Conservation (phyloP, 2,329 filamentous ascomycete species). For the Fusarium albidum region DNA sequence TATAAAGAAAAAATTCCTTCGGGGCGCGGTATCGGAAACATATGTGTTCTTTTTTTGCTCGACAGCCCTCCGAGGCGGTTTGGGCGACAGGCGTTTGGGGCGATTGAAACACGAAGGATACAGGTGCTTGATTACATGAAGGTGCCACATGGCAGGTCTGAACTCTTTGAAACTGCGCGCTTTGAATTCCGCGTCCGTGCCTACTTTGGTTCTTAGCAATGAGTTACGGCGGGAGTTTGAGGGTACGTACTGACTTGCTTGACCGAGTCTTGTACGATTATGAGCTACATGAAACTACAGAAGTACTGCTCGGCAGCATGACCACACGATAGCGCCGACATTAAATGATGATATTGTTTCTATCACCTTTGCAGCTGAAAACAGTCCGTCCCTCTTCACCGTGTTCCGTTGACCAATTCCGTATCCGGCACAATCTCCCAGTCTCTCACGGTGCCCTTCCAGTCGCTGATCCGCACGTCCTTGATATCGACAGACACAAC, state of each 20-base stretch:
- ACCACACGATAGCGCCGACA: not conserved
- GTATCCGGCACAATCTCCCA: conserved; percentile 61
- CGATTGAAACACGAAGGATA: conserved; percentile 1
- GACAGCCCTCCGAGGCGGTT: not conserved
- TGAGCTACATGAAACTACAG: not conserved
- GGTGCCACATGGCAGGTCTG: not conserved
- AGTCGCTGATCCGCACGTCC: conserved; percentile 89
- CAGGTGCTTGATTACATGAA: not conserved
- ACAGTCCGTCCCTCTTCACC: conserved; percentile 27
- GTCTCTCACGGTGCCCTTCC: conserved; percentile 92
- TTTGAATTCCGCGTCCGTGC: conserved; percentile 2
- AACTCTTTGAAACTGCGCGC: not conserved
- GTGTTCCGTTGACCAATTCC: conserved; percentile 52
- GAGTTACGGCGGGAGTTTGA: conserved; percentile 17
- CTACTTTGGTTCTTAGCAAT: not conserved
- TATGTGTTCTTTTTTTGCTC: conserved; percentile 1
- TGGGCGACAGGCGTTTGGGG: conserved; percentile 20
- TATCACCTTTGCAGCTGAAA: not conserved
- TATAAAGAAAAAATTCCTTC: not conserved
- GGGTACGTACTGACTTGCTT: not conserved
- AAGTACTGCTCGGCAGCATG: not conserved
- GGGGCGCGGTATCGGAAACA: not conserved
- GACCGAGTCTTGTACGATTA: not conserved
- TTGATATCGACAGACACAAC: conserved; percentile 87
- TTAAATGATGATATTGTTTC: conserved; percentile 11